Base-by-base conservation (phyloP, 2,329 filamentous ascomycete species). In the Talaromyces islandicus region DNA sequence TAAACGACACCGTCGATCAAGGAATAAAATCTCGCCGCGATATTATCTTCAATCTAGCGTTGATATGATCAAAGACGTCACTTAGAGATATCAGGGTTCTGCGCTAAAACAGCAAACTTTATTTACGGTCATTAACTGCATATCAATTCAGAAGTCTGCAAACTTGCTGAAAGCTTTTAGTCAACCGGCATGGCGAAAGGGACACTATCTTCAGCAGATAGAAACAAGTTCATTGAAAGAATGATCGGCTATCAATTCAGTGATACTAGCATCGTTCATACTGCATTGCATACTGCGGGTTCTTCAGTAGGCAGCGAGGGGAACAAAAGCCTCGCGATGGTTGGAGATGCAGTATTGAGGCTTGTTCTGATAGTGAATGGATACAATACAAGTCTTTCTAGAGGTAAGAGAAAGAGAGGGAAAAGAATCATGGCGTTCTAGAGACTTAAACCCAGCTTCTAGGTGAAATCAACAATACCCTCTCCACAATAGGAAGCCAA, bases 401-500 rank as follows among this genome's bases (percentile, higher is more conserved):
- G 56, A 52, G 56, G 56, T 58, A 52, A 43, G 54, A 21, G 7
- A 11, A n/a, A 57, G 7, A 38, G 0, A 14, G 3, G 4, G 14
- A 2, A 19, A 21, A 21, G 14, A 7, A 60, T 19, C 17, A 35
- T 19, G 2, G 4, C 21, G 19, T 11, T 10, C 29, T 10, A 11
- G 19, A 41, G 17, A 14, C 35, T 48, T 11, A 12, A 7, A 12
- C 12, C 10, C 6, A 24, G 3, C 11, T 21, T 29, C 30, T 19
- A 58, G 57, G 57, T 14, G 17, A 12, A 32, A 58, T 58, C 17
- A 61, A 51, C 30, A n/a, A 54, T 1, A 27, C 59, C 14, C 7
- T 65, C 14, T 52, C 24, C 1, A 6, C 25, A 1, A 56, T 19
- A 19, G 60, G 30, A 14, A 35, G 27, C 21, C 68, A 68, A 29